Percentiles rank a stretch among this genome's conserved stretches.
phyloP scores from a whole-genome alignment of 2,329 filamentous ascomycete species.

The Cladorrhinum sp. region DNA sequence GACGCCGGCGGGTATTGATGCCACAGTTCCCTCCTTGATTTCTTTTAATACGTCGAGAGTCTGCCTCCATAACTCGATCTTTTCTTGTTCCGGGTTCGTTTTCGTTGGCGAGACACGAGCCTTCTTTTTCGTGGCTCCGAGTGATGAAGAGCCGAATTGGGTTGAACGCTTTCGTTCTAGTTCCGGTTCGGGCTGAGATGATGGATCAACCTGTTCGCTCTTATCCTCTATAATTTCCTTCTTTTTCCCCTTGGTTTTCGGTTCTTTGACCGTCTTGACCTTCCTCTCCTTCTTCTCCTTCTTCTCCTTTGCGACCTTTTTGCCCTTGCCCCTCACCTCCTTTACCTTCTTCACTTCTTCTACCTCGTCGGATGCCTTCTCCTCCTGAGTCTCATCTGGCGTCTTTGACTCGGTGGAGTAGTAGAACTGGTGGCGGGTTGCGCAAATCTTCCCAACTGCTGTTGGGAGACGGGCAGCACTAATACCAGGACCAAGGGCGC shows the following conservation, averaged over 20 bases:
- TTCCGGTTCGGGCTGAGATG: too few relatives aligned
- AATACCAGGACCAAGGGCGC: not conserved
- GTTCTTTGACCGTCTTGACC: not conserved
- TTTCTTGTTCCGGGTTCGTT: not conserved
- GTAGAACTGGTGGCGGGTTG: conserved; percentile 14
- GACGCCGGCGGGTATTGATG: not conserved
- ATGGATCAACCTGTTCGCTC: too few relatives aligned
- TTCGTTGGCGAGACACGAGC: not conserved
- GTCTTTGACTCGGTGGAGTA: not conserved
- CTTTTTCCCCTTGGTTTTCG: conserved; percentile 9
- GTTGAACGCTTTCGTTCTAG: too few relatives aligned
- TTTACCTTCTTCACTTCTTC: not conserved
- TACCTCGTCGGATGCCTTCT: not conserved
- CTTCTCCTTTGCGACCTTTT: conserved; percentile 4
- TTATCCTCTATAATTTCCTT: too few relatives aligned
- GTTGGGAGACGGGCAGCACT: conserved; percentile 3
- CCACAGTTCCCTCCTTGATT: conserved; percentile 18
- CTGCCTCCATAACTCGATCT: conserved; percentile 27
- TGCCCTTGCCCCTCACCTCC: not conserved
- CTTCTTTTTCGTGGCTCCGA: not conserved
- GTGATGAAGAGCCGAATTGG: too few relatives aligned
- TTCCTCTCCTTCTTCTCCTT: conserved; percentile 3
- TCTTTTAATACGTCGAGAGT: conserved; percentile 29
- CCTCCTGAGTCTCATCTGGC: not conserved
- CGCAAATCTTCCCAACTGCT: conserved; percentile 9